Evolutionary conservation across 2,329 filamentous ascomycete species (phyloP).

Genomic region (Paecilomyces formosus): DNA sequence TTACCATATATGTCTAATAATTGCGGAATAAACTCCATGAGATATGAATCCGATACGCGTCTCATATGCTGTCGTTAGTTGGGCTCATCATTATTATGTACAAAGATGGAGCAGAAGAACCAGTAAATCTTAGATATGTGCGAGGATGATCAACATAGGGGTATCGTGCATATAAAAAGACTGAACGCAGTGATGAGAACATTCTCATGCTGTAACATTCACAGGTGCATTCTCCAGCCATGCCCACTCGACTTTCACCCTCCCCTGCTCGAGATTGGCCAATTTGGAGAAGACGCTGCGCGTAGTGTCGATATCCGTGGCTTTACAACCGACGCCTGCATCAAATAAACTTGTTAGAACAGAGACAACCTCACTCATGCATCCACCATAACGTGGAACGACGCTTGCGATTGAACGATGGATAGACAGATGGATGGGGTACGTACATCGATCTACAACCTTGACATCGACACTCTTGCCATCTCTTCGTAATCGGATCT

Average conservation of each 20-base stretch:
- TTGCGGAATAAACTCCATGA: no score
- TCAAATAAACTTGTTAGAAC: constrained; percentile 4
- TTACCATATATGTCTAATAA: no score
- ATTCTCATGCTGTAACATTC: background rate
- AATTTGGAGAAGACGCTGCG: constrained; percentile 41
- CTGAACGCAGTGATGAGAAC: background rate
- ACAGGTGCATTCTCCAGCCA: constrained; percentile 39
- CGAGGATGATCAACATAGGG: background rate
- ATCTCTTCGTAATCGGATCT: constrained; percentile 55
- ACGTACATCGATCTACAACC: constrained; percentile 60
- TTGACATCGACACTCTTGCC: constrained; percentile 52
- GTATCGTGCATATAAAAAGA: background rate
- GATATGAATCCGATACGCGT: no score
- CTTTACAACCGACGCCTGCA: constrained; percentile 39
- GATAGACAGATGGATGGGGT: background rate
- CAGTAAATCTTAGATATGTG: background rate
- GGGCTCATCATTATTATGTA: background rate
- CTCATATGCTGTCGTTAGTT: background rate
- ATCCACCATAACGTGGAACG: background rate
- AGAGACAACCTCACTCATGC: background rate
- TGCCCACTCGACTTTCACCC: constrained; percentile 44
- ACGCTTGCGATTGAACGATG: no score
- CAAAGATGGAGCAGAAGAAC: background rate
- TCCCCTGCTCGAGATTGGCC: constrained; percentile 38
- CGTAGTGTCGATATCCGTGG: constrained; percentile 45